These are phyloP conservation scores for Ettlia oleoabundans DNA, from an alignment of 139 green algal species.

Conservation along the genomic window DNA sequence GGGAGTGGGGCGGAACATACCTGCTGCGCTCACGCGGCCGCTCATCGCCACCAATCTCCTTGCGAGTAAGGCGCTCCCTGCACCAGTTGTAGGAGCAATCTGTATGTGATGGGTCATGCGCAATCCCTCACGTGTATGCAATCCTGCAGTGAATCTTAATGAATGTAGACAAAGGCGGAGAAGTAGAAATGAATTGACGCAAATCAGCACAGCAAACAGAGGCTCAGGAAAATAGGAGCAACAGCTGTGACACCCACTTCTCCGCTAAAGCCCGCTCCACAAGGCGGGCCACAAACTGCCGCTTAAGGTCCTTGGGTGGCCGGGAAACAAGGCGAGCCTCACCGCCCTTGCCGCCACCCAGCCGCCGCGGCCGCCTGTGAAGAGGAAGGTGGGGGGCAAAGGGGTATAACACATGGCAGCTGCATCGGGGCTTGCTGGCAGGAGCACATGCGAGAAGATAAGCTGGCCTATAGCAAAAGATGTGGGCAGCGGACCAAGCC, in stretches of 20 bases:
- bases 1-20: not conserved
- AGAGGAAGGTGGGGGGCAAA: too few relatives aligned
- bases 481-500: not conserved
- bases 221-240: not conserved
- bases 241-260: conserved; percentile 3
- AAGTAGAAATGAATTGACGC: not conserved
- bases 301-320: conserved; percentile 65
- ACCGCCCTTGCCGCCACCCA: conserved; percentile 84
- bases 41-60: conserved; percentile 3
- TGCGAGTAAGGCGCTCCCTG: conserved; percentile 22
- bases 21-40: conserved; percentile 15
- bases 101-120: too few relatives aligned
- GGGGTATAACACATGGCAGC: too few relatives aligned
- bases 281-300: conserved; percentile 39
- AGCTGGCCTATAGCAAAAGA: not conserved
- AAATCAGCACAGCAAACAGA: not conserved
- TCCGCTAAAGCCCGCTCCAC: conserved; percentile 21
- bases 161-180: too few relatives aligned
- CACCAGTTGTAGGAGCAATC: too few relatives aligned
- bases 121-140: too few relatives aligned
- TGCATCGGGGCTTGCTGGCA: too few relatives aligned
- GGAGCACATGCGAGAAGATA: too few relatives aligned
- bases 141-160: too few relatives aligned
- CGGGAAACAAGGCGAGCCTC: conserved; percentile 48
- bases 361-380: conserved; percentile 69